Conservation (phyloP, 1,284 basidiomycete genomes). For the Ustilago xerochloae region DNA sequence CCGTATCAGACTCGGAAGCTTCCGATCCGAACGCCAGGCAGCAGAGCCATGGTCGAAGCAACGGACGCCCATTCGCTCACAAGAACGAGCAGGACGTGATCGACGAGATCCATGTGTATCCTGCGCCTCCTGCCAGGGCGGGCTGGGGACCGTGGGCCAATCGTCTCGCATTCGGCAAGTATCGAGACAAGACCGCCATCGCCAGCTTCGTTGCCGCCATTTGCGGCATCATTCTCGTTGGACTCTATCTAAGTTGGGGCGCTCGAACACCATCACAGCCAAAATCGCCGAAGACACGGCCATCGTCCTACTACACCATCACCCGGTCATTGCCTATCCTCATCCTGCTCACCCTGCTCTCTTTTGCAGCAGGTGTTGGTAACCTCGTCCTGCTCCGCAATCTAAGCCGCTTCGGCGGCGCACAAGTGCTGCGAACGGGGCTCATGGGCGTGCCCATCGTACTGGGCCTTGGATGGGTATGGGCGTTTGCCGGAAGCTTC, state of each 20-base stretch:
- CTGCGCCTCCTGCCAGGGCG: slow-evolving; percentile 40
- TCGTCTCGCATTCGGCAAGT: slow-evolving; percentile 54
- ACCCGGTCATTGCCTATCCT: slow-evolving; percentile 86
- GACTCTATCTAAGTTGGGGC: slow-evolving; percentile 40
- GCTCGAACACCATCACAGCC: slow-evolving; percentile 37
- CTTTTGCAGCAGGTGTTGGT: slow-evolving; percentile 81
- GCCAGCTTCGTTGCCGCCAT: slow-evolving; percentile 45
- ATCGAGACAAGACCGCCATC: slow-evolving; percentile 58
- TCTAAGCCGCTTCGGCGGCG: slow-evolving; percentile 45
- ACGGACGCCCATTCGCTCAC: not conserved
- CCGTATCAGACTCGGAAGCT: slow-evolving; percentile 21
- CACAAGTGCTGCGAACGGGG: slow-evolving; percentile 47
- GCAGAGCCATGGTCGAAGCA: slow-evolving; percentile 3
- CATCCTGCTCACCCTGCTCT: slow-evolving; percentile 79
- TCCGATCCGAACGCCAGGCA: slow-evolving; percentile 21
- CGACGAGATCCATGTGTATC: slow-evolving; percentile 46
- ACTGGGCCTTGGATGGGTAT: slow-evolving; percentile 81
- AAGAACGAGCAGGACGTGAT: slow-evolving; percentile 14
- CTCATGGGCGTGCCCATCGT: slow-evolving; percentile 75
- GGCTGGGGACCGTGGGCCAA: slow-evolving; percentile 54
- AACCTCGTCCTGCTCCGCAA: slow-evolving; percentile 69
- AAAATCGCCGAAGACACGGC: slow-evolving; percentile 51
- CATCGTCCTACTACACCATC: slow-evolving; percentile 71
- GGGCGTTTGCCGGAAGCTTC: slow-evolving; percentile 90
- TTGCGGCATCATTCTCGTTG: slow-evolving; percentile 44